Conservation (phyloP, 768 basidiomycete genomes). For the Mycena latifolia region DNA sequence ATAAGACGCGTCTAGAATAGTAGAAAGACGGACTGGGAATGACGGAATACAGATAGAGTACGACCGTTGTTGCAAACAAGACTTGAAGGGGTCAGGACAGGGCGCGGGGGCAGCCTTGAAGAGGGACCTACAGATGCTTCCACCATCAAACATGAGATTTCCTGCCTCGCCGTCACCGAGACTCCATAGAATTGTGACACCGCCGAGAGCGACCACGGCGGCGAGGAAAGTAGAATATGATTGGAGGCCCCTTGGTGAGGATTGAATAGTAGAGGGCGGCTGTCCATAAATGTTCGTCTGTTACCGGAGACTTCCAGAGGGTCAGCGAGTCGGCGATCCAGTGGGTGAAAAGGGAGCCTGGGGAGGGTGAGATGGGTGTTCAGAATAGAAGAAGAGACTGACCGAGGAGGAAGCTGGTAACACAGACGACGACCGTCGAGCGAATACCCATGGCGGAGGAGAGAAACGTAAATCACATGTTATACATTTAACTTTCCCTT, state of each 20-base stretch:
- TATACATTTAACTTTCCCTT: too few relatives aligned
- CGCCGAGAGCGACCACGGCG: slow-evolving; percentile 71
- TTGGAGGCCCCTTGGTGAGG: slow-evolving; percentile 72
- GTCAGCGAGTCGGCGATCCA: slow-evolving; percentile 96
- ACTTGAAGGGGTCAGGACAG: slow-evolving; percentile 57
- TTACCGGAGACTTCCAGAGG: slow-evolving; percentile 89
- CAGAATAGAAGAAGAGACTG: slow-evolving; percentile 35
- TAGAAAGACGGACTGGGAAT: slow-evolving; percentile 73
- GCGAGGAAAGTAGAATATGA: slow-evolving; percentile 69
- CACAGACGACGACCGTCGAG: slow-evolving; percentile 76
- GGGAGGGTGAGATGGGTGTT: slow-evolving; percentile 11
- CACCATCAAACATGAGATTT: slow-evolving; percentile 93
- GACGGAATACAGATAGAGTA: slow-evolving; percentile 82
- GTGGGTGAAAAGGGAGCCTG: slow-evolving; percentile 87
- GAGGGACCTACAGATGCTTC: slow-evolving; percentile 79
- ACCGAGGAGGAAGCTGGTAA: slow-evolving; percentile 88
- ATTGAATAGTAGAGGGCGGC: slow-evolving; percentile 88
- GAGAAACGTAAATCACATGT: too few relatives aligned
- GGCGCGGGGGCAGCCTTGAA: slow-evolving; percentile 7
- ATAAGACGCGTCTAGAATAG: background rate
- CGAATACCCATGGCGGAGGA: slow-evolving; percentile 8
- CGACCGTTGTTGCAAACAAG: slow-evolving; percentile 77
- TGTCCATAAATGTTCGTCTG: slow-evolving; percentile 87
- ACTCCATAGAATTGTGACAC: slow-evolving; percentile 80
- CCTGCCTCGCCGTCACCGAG: slow-evolving; percentile 81